Base-by-base conservation (phyloP, 1,284 basidiomycete species). In the Sporisorium scitamineum region DNA sequence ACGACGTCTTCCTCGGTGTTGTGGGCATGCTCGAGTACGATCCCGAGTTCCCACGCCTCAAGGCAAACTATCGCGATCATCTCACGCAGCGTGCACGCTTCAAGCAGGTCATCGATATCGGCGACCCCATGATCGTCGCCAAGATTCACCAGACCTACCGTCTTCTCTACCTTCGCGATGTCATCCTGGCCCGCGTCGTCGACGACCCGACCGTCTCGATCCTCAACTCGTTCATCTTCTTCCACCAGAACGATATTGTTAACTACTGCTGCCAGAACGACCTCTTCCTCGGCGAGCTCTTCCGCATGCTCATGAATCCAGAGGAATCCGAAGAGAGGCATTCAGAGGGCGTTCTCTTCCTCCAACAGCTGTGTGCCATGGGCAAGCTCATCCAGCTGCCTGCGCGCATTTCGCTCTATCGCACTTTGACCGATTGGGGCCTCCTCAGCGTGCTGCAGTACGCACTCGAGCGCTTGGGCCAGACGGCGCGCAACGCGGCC, bases 231-330 rank as follows among this genome's bases (percentile, higher is more conserved):
- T 94, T 94, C 86, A 94, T 99, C 85, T 96, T 98, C 85, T 99
- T 96, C 89, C 97, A 98, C 87, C 96, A 99, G 86, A 95, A 96
- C 81, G 96, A 99, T 86, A 98, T 99, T 83, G 94, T 98, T 84
- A 91, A 89, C 59, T 92, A 96, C 85, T 90, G 97, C 52, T 92
- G 95, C 82, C 89, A 89, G 62, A 93, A 95, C 83, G 89, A 90
- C 6, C 84, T 86, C 6, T 92, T 97, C 84, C 88, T 98, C 29
- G 88, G 89, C 37, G 91, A 94, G 61, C 89, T 97, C 27, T 93
- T 95, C 53, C 88, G 88, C 44, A 87, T 93, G 39, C 62, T 68
- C 22, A 58, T 44, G 34, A 66, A 62, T 42, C 41, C 59, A 3
- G 61, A 70, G 13, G 70, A 70, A 29, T 39, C 64, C 2, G 54